Percentiles rank a stretch among this genome's conserved stretches.
Conservation (phyloP, 495 filamentous ascomycete genomes). For the Staphylotrichum longicolle region DNA sequence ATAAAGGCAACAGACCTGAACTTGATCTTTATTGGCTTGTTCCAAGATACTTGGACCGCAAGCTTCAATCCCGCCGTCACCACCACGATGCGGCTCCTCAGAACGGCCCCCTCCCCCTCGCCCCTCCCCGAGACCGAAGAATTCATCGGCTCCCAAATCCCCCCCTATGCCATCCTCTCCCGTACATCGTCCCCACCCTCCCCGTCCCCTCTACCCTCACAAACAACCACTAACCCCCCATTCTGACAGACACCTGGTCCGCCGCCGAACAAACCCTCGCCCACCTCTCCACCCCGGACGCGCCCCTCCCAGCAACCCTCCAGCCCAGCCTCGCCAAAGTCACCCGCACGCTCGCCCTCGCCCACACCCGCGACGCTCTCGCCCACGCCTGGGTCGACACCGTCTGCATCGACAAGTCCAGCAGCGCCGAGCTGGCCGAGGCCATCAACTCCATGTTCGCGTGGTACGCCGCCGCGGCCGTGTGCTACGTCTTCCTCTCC, state of each 20-base stretch:
- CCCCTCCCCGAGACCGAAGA: not conserved
- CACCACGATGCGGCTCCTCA: not conserved
- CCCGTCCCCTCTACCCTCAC: not conserved
- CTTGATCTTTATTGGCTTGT: no score
- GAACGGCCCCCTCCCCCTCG: not conserved
- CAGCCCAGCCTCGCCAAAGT: constrained; percentile 28
- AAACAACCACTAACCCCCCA: constrained; percentile 1
- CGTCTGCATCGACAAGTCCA: constrained; percentile 30
- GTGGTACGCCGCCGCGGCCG: constrained; percentile 10
- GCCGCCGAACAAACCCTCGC: no score
- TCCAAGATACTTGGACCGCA: no score
- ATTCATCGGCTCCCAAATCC: constrained; percentile 2
- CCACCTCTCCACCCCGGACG: no score
- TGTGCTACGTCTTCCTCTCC: constrained; percentile 13
- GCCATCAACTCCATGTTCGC: constrained; percentile 14
- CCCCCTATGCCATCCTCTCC: constrained; percentile 21
- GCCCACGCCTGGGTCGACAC: constrained; percentile 38
- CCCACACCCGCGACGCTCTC: constrained; percentile 17
- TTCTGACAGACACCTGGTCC: not conserved
- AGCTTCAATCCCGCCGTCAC: no score
- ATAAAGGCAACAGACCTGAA: no score
- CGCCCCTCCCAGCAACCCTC: not conserved
- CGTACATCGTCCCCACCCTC: constrained; percentile 17
- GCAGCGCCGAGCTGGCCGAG: constrained; percentile 9
- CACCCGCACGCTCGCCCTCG: constrained; percentile 20